Evolutionary conservation across 768 basidiomycete species (phyloP).

Genomic region (Hericium alpestre): DNA sequence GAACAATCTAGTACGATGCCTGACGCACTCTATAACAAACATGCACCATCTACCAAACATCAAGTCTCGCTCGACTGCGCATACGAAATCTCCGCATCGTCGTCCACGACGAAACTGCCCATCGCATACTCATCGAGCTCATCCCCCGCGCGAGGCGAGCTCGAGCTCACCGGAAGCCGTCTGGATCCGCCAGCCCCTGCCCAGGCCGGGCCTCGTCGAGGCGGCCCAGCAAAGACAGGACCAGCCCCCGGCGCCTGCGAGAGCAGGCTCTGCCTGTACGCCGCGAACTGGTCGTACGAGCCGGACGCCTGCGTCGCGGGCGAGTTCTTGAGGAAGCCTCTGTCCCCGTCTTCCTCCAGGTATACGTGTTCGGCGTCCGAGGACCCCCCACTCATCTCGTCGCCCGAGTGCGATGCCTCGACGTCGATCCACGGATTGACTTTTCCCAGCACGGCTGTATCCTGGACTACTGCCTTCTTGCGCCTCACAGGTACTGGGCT

Average conservation of each 20-base stretch:
- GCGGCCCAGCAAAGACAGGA: conserved; percentile 48
- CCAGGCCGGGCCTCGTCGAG: conserved; percentile 27
- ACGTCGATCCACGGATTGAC: conserved; percentile 47
- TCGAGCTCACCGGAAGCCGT: conserved; percentile 29
- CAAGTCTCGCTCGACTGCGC: conserved; percentile 13
- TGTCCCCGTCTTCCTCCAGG: conserved; percentile 53
- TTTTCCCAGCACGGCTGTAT: conserved; percentile 25
- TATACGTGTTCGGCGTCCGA: conserved; percentile 44
- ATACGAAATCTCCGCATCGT: conserved; percentile 61
- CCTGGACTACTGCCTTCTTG: conserved; percentile 20
- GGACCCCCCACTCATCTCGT: conserved; percentile 58
- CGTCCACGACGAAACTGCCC: conserved; percentile 74
- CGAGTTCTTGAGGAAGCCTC: conserved; percentile 51
- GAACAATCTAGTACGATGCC: too few relatives aligned
- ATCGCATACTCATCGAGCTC: conserved; percentile 56
- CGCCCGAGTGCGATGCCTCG: conserved; percentile 72
- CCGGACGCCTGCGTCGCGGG: conserved; percentile 58
- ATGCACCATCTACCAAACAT: neutral
- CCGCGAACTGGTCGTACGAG: conserved; percentile 62
- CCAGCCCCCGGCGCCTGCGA: conserved; percentile 47
- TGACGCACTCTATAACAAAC: too few relatives aligned
- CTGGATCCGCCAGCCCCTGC: conserved; percentile 24
- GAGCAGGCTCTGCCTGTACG: conserved; percentile 62
- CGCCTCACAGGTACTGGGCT: conserved; percentile 11
- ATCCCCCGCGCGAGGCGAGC: conserved; percentile 49